phyloP scores from a whole-genome alignment of 129 eudicot genomes.

The Kitagawia praeruptora region DNA sequence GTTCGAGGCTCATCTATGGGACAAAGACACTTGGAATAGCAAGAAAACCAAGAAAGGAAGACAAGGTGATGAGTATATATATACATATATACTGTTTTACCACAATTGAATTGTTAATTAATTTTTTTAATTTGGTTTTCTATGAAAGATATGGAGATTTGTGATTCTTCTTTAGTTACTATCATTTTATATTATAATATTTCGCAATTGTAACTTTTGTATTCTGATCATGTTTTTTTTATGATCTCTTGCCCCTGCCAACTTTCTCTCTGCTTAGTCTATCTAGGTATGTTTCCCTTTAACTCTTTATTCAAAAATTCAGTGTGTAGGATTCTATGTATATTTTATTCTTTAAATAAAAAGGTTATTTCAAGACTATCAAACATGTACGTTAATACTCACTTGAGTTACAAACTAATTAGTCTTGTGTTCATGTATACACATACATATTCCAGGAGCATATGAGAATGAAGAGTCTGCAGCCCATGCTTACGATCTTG shows the following conservation, averaged over 20 bases:
- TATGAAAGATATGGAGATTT: slow-evolving; percentile 44
- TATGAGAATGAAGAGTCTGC: slow-evolving; percentile 84
- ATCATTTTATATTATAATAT: slow-evolving; percentile 7
- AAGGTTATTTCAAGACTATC: no score
- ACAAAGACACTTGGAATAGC: slow-evolving; percentile 80
- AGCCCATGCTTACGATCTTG: slow-evolving; percentile 92
- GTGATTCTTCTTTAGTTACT: neutral
- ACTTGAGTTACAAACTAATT: no score
- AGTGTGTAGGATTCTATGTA: neutral
- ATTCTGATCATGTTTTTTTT: slow-evolving; percentile 40
- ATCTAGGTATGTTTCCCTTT: slow-evolving; percentile 52
- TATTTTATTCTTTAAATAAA: neutral
- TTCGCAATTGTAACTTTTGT: slow-evolving; percentile 1
- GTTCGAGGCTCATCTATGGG: slow-evolving; percentile 97
- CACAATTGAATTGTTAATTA: neutral
- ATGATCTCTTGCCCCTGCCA: slow-evolving; percentile 29
- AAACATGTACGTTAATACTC: no score
- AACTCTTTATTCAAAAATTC: slow-evolving; percentile 2
- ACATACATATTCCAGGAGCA: slow-evolving; percentile 43
- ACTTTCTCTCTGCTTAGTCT: slow-evolving; percentile 44
- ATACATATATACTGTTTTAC: slow-evolving; percentile 2
- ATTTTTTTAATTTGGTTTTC: neutral
- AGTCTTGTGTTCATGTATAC: no score
- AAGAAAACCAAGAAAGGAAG: slow-evolving; percentile 80
- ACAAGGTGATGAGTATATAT: slow-evolving; percentile 40